Evolutionary conservation across 2,329 filamentous ascomycete genomes (phyloP), one percentile per base, ranked within the genome.

Genomic region (Sphaerostilbella broomeana): DNA sequence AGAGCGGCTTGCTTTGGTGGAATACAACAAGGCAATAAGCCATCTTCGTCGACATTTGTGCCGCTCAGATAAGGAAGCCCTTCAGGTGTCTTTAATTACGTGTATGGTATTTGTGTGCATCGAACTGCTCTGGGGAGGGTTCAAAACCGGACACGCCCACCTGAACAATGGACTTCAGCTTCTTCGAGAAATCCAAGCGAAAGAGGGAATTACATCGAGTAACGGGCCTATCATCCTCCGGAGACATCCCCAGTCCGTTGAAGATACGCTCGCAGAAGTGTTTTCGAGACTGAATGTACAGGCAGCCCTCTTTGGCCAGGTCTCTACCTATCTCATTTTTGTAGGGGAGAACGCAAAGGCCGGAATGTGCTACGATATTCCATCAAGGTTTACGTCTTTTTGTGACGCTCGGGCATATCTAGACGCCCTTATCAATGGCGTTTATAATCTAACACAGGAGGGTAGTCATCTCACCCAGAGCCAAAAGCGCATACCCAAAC

Each of bases 101-200:
- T 69, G 65, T 35, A 49, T 65, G 35, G 19, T 68, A 1, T 68
- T 69, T 36, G 52, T 63, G 3, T 59, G 52, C 24, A 41, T 68
- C 26, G 67, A 70, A 33, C 58, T 61, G 17, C 46, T 68, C 4
- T 57, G 61, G 5, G 57, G 58, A 0, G 50, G 53, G 19, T 56
- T 54, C 42, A 26, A 46, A 17, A 50, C 50, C 20, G 51, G 50
- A 3, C 42, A 48, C 32, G 47, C 47, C 15, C 61, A 63, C 48
- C 45, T 64, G 3, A 47, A 47, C 17, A 53, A 52, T 38, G 60
- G 59, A 11, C 47, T 61, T 4, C 47, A 47, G 12, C 43, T 64
- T 1, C 41, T 63, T 8, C 38, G 47, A 4, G 43, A 52, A 18
- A 41, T 44, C n/a, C 42, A 44, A 33, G 27, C 18, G 12, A 37